Evolutionary conservation across 106 monocot species (phyloP).

Genomic region (Dendrobium catenatum): DNA sequence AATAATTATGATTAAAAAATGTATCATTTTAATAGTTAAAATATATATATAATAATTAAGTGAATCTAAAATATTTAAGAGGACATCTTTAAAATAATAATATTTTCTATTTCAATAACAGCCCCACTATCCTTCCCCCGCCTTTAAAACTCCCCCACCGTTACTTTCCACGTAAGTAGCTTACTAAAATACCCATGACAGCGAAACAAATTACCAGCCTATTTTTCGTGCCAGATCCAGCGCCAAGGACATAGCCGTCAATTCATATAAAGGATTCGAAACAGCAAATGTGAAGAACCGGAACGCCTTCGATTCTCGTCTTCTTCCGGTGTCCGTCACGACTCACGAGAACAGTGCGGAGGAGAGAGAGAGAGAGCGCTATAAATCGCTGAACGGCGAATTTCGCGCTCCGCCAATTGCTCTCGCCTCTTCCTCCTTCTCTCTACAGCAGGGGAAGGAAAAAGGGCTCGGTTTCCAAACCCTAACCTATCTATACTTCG

Average conservation of each 20-base stretch:
- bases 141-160: background rate
- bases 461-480: background rate
- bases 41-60: no score
- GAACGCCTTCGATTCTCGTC: background rate
- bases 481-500: background rate
- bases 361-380: background rate
- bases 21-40: no score
- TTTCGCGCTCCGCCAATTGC: background rate
- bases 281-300: background rate
- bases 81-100: no score
- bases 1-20: no score
- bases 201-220: background rate
- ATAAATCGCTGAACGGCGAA: background rate
- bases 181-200: background rate
- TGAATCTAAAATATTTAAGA: no score
- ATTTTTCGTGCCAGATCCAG: background rate
- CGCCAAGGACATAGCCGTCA: background rate
- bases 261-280: background rate
- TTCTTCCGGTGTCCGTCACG: background rate
- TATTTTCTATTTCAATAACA: no score
- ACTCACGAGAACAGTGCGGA: background rate
- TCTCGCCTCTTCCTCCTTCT: background rate
- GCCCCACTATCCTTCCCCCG: background rate
- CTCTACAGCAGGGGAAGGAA: background rate
- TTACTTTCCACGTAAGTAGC: background rate